A percentile compares a stretch with the other conserved stretches of the same genome.
phyloP scores from a whole-genome alignment of 139 green algal genomes.

The Edaphochlamys debaryana region DNA sequence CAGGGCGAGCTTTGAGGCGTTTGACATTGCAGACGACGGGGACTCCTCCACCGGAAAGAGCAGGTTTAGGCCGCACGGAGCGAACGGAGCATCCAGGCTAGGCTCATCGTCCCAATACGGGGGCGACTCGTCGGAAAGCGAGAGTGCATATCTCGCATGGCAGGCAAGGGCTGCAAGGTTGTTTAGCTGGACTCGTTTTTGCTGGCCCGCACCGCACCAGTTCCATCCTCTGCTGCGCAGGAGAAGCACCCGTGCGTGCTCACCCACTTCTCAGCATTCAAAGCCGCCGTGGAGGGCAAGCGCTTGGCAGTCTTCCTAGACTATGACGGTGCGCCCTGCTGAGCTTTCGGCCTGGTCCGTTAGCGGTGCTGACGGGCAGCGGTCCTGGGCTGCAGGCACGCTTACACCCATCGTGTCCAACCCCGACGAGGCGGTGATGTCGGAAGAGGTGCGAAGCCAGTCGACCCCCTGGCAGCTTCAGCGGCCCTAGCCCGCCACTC shows the following conservation, averaged over 20 bases:
- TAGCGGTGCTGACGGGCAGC: not conserved
- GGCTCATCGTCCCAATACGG: not conserved
- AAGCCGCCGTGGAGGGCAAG: conserved; percentile 68
- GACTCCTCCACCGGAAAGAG: not conserved
- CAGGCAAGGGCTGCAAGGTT: not conserved
- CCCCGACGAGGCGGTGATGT: conserved; percentile 91
- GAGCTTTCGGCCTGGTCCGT: not conserved
- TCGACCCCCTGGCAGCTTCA: too few relatives aligned
- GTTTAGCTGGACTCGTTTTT: not conserved
- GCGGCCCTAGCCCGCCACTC: too few relatives aligned
- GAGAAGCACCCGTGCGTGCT: conserved; percentile 74
- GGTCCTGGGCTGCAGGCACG: conserved; percentile 73
- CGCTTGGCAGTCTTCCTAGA: conserved; percentile 94
- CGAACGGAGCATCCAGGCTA: not conserved
- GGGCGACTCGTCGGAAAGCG: not conserved
- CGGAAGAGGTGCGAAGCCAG: conserved; percentile 80
- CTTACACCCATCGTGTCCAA: conserved; percentile 97
- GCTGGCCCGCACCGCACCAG: not conserved
- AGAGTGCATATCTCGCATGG: conserved; percentile 14
- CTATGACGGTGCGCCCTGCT: conserved; percentile 84
- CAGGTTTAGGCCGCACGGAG: not conserved
- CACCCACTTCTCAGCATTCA: conserved; percentile 66
- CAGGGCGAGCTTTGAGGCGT: conserved; percentile 10
- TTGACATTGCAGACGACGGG: not conserved
- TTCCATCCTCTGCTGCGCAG: conserved; percentile 44